Percentiles rank a stretch among this genome's conserved stretches.
These are phyloP conservation scores for Waltergamsia citrina DNA, from an alignment of 2,329 filamentous ascomycete species.

Conservation along the genomic window DNA sequence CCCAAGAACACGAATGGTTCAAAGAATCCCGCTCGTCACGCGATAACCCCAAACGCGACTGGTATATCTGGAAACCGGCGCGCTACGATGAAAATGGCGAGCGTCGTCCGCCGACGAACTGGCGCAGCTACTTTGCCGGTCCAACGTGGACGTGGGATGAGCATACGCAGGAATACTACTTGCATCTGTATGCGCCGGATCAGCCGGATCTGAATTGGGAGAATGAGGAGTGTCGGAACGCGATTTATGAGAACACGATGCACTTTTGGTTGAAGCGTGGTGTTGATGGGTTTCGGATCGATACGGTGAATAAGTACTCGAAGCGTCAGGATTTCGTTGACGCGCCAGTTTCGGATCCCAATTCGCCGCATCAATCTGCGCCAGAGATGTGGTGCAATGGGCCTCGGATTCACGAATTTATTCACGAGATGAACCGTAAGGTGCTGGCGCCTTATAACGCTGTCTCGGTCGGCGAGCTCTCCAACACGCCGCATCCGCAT, in stretches of 20 bases:
- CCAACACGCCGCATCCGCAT: constrained; percentile 39
- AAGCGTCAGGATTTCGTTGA: constrained; percentile 50
- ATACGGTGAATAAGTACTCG: constrained; percentile 59
- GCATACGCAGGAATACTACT: constrained; percentile 40
- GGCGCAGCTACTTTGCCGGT: constrained; percentile 34
- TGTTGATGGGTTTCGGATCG: constrained; percentile 56
- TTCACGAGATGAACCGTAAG: constrained; percentile 46
- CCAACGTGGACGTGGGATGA: constrained; percentile 46
- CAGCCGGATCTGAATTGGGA: constrained; percentile 78
- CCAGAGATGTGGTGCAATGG: constrained; percentile 48
- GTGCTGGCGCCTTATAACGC: constrained; percentile 44
- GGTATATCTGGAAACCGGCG: constrained; percentile 57
- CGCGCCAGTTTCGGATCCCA: constrained; percentile 31
- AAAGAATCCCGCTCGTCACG: constrained; percentile 40
- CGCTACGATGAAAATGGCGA: constrained; percentile 42
- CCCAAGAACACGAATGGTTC: constrained; percentile 47
- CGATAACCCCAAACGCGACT: constrained; percentile 44
- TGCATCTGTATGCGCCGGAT: constrained; percentile 55
- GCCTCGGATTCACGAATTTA: constrained; percentile 52
- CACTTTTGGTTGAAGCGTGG: constrained; percentile 65
- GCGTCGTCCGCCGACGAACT: constrained; percentile 50
- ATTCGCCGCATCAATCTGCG: constrained; percentile 28
- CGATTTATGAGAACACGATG: constrained; percentile 58
- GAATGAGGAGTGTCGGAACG: constrained; percentile 52
- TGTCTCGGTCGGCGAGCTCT: constrained; percentile 55